A percentile compares a stretch with the other conserved stretches of the same genome.
Evolutionary conservation across 202 grass and related monocot genomes (phyloP).

Genomic region (Elaeis oleifera): DNA sequence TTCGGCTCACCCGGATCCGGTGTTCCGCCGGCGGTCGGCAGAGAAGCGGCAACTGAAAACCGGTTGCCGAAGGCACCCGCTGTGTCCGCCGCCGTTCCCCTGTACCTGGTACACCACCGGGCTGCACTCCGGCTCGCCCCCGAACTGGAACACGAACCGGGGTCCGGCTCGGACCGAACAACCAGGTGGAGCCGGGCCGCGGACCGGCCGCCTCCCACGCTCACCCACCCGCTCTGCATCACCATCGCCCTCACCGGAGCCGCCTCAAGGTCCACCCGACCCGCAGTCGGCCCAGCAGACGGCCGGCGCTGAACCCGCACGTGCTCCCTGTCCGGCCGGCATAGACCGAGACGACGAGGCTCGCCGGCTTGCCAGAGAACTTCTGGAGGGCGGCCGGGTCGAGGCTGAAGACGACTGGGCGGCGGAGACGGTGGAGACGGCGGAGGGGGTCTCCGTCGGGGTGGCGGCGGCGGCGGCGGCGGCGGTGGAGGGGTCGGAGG

Average conservation of each 20-base stretch:
- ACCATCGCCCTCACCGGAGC: slow-evolving; percentile 37
- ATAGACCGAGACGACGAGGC: slow-evolving; percentile 62
- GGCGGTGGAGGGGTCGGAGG: background rate
- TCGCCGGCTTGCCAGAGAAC: slow-evolving; percentile 34
- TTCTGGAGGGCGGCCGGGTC: slow-evolving; percentile 53
- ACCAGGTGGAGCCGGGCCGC: slow-evolving; percentile 57
- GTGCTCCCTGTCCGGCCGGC: slow-evolving; percentile 35
- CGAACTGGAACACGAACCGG: slow-evolving; percentile 92
- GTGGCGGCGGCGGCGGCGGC: background rate
- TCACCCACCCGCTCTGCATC: slow-evolving; percentile 62
- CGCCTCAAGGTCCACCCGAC: slow-evolving; percentile 42
- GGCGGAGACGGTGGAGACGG: slow-evolving; percentile 9
- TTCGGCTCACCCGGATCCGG: slow-evolving; percentile 42
- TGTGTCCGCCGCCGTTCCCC: slow-evolving; percentile 26
- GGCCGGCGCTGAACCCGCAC: slow-evolving; percentile 43
- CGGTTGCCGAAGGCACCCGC: slow-evolving; percentile 52
- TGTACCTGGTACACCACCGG: slow-evolving; percentile 89
- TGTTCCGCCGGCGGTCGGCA: slow-evolving; percentile 38
- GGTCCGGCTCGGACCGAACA: slow-evolving; percentile 77
- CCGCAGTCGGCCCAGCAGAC: slow-evolving; percentile 48
- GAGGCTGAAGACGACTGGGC: slow-evolving; percentile 60
- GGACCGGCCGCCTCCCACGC: slow-evolving; percentile 26
- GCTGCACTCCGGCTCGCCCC: slow-evolving; percentile 82
- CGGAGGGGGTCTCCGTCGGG: too few species aligned
- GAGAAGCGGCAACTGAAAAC: slow-evolving; percentile 94